Conservation (phyloP, 768 basidiomycete species). For the Chalciporus pseudorubinellus region DNA sequence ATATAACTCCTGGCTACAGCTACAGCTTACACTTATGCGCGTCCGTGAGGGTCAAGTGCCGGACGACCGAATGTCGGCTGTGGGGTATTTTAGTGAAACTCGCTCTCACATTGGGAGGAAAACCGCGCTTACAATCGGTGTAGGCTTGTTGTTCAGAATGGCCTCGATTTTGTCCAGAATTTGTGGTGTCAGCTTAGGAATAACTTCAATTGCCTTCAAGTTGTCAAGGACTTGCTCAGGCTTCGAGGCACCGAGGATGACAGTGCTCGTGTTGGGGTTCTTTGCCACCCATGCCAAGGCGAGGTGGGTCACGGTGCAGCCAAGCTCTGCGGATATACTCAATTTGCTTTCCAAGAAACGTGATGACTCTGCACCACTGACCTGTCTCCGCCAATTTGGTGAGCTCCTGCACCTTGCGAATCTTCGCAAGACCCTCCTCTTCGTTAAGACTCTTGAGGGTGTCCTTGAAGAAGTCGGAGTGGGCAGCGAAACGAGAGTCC, state of each 20-base stretch:
- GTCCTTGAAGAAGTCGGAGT: conserved; percentile 45
- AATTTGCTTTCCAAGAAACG: not conserved
- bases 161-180: conserved; percentile 50
- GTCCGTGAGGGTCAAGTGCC: conserved; percentile 28
- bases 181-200: conserved; percentile 53
- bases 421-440: conserved; percentile 44
- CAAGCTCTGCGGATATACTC: conserved; percentile 36
- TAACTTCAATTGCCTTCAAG: conserved; percentile 49
- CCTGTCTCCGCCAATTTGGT: conserved; percentile 42
- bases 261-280: conserved; percentile 48
- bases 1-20: not conserved
- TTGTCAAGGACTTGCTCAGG: conserved; percentile 49
- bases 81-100: conserved; percentile 4
- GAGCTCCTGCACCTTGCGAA: conserved; percentile 48
- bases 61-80: conserved; percentile 30
- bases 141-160: conserved; percentile 44
- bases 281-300: conserved; percentile 56
- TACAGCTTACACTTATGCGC: conserved; percentile 6
- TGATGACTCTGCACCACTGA: conserved; percentile 3
- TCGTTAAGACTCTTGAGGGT: conserved; percentile 42
- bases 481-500: conserved; percentile 49
- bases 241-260: conserved; percentile 49
- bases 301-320: conserved; percentile 45
- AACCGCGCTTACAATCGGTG: conserved; percentile 24
- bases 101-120: not conserved